These are phyloP conservation scores for Gelatoporia subvermispora DNA, from an alignment of 768 basidiomycete genomes.

Conservation along the genomic window DNA sequence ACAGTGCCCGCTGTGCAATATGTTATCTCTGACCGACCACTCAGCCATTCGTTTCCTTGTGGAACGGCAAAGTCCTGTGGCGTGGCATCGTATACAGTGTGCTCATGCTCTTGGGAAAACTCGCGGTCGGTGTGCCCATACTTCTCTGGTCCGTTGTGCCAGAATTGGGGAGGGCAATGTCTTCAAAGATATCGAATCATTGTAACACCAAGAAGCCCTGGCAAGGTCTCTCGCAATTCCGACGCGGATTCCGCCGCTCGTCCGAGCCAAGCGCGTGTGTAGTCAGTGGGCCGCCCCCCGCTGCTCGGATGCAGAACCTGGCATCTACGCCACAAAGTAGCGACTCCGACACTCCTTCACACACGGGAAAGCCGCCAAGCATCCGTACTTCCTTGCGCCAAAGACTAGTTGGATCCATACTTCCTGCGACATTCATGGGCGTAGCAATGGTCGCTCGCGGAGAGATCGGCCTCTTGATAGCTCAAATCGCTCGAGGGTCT, in stretches of 20 bases:
- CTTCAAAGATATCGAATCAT: too few species aligned
- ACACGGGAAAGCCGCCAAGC: too few species aligned
- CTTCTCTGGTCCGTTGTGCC: constrained; percentile 27
- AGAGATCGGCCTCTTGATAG: constrained; percentile 63
- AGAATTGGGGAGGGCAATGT: too few species aligned
- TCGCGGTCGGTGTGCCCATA: constrained; percentile 42
- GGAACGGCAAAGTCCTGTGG: constrained; percentile 37
- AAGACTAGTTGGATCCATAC: neutral
- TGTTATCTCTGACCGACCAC: neutral
- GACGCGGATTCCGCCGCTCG: too few species aligned
- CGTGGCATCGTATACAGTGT: constrained; percentile 52
- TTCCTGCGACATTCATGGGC: constrained; percentile 18
- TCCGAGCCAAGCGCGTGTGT: too few species aligned
- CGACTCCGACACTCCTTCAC: too few species aligned
- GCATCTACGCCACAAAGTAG: too few species aligned
- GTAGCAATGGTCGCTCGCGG: constrained; percentile 63
- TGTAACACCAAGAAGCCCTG: too few species aligned
- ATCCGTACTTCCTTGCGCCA: too few species aligned
- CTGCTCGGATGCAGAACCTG: too few species aligned
- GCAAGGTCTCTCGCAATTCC: too few species aligned
- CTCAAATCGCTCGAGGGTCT: constrained; percentile 33
- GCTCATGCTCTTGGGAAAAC: constrained; percentile 54
- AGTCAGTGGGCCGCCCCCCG: too few species aligned
- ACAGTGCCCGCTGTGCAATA: neutral
- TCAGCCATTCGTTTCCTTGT: constrained; percentile 20